Base-by-base conservation (phyloP, 495 filamentous ascomycete genomes). In the Bombardia bombarda region DNA sequence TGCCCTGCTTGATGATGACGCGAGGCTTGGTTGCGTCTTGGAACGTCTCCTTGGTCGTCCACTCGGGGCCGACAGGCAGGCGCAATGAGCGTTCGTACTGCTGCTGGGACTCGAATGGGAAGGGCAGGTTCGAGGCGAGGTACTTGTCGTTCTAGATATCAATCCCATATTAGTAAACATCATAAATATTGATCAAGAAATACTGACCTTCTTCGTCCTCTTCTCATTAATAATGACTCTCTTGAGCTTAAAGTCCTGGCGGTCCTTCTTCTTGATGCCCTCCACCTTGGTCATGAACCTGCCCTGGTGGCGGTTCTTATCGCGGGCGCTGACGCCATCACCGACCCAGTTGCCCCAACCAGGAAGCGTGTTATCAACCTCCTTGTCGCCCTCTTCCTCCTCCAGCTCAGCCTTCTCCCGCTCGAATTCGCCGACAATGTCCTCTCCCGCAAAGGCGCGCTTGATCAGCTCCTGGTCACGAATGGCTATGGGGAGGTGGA, bases 191-290 rank as follows among this genome's bases (percentile, higher is more conserved):
- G 19, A 18, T 40, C 20, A 32, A 17, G 4, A 17, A 19, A 44
- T 20, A 51, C 71, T 59, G 70, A 87, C 85, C 82, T 96, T 96
- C 70, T 87, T 90, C 19, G 87, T 74, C 25, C 77, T 69, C 69
- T 90, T 95, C 75, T 98, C 86, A 53, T 83, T 95, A 50, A 98
- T 86, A 45, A 98, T 95, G 8, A 94, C 90, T 36, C 75, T 77
- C 43, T 82, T 76, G 23, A 95, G 62, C 66, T 82, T 84, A 24
- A 76, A 79, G 56, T 98, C 92, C 62, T 89, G 85, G 17, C 92
- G 75, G 32, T 73, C 61, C 38, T 83, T 70, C 47, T 84, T 82
- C 56, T 84, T 82, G 45, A 95, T 70, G n/a, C 92, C 92, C 40
- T 84, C 75, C 25, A 81, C 61, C 50, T 77, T 90, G 43, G 74